Conservation (phyloP, 805 yeast species). For the Blastobotrys americana region DNA sequence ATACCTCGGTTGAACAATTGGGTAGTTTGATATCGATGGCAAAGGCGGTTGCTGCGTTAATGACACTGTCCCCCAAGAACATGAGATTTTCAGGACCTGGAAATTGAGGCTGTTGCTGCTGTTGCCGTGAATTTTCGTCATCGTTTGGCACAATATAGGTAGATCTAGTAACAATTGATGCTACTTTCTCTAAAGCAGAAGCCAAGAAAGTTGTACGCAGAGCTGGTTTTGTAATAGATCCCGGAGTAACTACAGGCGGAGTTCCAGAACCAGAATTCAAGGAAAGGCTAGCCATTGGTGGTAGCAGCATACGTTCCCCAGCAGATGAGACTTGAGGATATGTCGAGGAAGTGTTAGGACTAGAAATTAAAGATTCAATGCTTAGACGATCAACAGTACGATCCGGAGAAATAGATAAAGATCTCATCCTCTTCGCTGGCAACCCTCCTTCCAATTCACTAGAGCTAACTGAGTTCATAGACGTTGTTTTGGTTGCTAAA, state of each 20-base stretch:
- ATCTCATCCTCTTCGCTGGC: slow-evolving; percentile 2
- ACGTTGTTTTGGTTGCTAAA: too few species aligned
- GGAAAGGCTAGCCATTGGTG: slow-evolving; percentile 14
- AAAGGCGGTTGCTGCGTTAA: slow-evolving; percentile 49
- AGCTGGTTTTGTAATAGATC: too few species aligned
- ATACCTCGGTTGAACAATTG: background rate
- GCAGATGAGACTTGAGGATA: background rate
- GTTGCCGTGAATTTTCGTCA: background rate
- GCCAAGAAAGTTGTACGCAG: background rate
- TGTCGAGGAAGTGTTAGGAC: background rate
- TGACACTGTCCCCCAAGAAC: slow-evolving; percentile 50
- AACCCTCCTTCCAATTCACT: too few species aligned
- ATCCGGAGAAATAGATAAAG: background rate
- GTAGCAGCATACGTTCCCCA: slow-evolving; percentile 6
- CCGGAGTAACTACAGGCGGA: background rate
- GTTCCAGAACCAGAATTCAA: background rate
- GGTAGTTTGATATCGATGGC: slow-evolving; percentile 58
- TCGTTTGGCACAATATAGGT: background rate
- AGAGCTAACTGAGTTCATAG: too few species aligned
- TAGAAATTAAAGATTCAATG: slow-evolving; percentile 8
- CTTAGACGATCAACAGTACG: slow-evolving; percentile 7
- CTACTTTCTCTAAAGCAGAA: background rate
- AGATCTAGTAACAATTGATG: background rate
- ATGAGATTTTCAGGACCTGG: slow-evolving; percentile 36
- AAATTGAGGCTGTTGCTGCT: background rate